Evolutionary conservation across 2,329 filamentous ascomycete species (phyloP).

Genomic region (Camptophora hylomeconis): DNA sequence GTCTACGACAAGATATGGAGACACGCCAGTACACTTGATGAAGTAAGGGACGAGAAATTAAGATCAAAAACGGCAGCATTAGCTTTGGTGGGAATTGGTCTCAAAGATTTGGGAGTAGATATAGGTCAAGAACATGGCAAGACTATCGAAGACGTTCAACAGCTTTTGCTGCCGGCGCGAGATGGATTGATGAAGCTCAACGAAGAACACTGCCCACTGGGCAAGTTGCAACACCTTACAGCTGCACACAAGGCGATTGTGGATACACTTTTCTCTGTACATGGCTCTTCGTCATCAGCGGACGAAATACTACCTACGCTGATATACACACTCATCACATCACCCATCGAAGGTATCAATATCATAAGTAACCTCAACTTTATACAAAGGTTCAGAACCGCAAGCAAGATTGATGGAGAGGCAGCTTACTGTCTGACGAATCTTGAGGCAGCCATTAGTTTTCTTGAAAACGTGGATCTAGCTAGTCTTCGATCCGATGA

Average conservation of each 20-base stretch:
- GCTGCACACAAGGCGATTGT: slow-evolving; percentile 88
- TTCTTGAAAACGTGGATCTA: slow-evolving; percentile 88
- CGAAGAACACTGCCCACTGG: slow-evolving; percentile 72
- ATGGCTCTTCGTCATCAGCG: slow-evolving; percentile 68
- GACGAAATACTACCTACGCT: slow-evolving; percentile 95
- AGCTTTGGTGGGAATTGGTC: slow-evolving; percentile 77
- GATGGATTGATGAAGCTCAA: slow-evolving; percentile 69
- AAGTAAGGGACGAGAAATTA: slow-evolving; percentile 86
- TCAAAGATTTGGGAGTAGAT: slow-evolving; percentile 72
- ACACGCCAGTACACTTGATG: slow-evolving; percentile 82
- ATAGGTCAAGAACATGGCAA: slow-evolving; percentile 39
- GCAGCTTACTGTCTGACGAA: slow-evolving; percentile 94
- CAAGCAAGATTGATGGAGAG: slow-evolving; percentile 79
- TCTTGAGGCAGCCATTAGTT: slow-evolving; percentile 85
- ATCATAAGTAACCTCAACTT: slow-evolving; percentile 92
- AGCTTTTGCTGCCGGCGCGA: slow-evolving; percentile 59
- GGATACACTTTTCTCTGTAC: slow-evolving; percentile 58
- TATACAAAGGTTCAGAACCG: slow-evolving; percentile 79
- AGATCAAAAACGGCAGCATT: slow-evolving; percentile 87
- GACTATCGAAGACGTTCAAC: slow-evolving; percentile 52
- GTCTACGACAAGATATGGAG: slow-evolving; percentile 83
- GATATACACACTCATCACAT: slow-evolving; percentile 89
- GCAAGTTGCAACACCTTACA: slow-evolving; percentile 80
- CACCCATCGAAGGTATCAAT: slow-evolving; percentile 71
- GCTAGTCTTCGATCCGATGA: slow-evolving; percentile 77